A percentile compares a stretch with the other conserved stretches of the same genome.
Conservation (phyloP, 257 asterid species). For the Eustoma russellianum region DNA sequence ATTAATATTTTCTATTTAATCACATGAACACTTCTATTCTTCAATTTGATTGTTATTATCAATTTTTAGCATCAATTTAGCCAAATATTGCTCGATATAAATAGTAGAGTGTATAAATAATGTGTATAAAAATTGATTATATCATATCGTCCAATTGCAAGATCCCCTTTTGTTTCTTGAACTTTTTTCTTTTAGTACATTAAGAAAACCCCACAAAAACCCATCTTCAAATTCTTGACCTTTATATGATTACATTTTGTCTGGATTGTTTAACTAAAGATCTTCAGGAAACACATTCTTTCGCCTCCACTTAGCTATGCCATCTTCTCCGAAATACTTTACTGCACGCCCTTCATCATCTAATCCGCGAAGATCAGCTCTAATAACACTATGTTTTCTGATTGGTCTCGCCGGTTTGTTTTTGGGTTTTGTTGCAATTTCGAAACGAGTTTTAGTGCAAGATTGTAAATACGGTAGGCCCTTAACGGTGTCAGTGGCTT, state of each 20-base stretch:
- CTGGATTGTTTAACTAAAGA: background rate
- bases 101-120: too few relatives aligned
- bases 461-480: constrained; percentile 46
- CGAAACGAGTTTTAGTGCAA: constrained; percentile 28
- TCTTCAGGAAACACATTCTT: background rate
- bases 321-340: constrained; percentile 76
- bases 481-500: constrained; percentile 57
- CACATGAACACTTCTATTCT: too few relatives aligned
- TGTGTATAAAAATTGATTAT: too few relatives aligned
- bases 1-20: too few relatives aligned
- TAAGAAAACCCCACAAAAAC: background rate
- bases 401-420: constrained; percentile 47
- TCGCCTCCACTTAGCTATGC: constrained; percentile 26
- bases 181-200: too few relatives aligned
- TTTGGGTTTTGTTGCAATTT: constrained; percentile 44
- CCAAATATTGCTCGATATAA: too few relatives aligned
- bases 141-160: too few relatives aligned
- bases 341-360: constrained; percentile 46
- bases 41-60: too few relatives aligned
- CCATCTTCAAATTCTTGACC: background rate
- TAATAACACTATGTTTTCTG: constrained; percentile 28
- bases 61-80: too few relatives aligned
- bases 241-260: background rate
- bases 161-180: too few relatives aligned
- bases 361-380: constrained; percentile 41